Conservation (phyloP, 768 basidiomycete species). For the Trametes cinnabarina region DNA sequence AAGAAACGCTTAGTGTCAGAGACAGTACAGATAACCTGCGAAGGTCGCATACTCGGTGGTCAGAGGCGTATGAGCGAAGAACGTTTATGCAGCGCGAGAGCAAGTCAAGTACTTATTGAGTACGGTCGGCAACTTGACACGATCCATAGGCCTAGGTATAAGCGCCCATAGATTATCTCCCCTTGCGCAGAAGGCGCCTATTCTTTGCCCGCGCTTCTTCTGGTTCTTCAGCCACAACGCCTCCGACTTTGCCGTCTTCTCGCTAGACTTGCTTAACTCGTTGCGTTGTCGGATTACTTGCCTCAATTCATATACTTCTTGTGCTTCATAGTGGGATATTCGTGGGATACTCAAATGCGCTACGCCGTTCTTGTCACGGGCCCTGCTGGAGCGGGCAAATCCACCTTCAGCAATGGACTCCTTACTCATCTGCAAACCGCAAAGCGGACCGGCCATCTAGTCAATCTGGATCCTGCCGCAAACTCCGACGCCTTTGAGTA, state of each 20-base stretch:
- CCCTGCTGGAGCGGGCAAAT: constrained; percentile 98
- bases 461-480: constrained; percentile 97
- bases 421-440: constrained; percentile 85
- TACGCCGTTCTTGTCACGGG: constrained; percentile 89
- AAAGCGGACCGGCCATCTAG: constrained; percentile 83
- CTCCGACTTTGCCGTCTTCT: background rate
- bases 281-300: too few relatives aligned
- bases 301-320: too few relatives aligned
- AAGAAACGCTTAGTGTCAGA: background rate
- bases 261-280: too few relatives aligned
- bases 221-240: background rate
- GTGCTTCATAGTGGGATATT: too few relatives aligned
- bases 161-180: background rate
- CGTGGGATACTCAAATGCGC: too few relatives aligned
- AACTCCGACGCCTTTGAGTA: constrained; percentile 84
- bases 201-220: background rate
- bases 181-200: background rate
- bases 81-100: background rate
- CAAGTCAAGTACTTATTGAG: background rate
- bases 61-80: background rate
- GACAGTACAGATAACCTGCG: background rate
- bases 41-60: background rate
- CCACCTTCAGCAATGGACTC: constrained; percentile 86
- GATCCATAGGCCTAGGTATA: background rate
- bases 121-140: too few relatives aligned